Base-by-base conservation (phyloP, 2,329 filamentous ascomycete genomes). In the Periconia sp. region DNA sequence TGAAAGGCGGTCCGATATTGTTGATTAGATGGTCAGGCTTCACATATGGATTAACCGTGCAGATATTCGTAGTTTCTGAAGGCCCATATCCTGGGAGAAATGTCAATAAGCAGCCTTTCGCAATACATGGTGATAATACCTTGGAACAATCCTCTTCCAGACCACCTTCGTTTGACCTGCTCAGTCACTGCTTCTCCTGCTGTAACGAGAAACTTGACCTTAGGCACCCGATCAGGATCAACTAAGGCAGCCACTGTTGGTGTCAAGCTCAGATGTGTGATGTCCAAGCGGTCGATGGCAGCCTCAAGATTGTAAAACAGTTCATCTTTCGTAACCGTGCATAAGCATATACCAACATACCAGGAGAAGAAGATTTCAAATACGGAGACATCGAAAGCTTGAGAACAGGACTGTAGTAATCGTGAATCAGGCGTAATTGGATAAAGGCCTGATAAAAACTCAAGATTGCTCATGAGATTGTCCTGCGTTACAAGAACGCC, bases 341-440 rank as follows among this genome's bases (percentile, higher is more conserved):
- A 95, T 10, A 96, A 75, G 47, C 86, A 87, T 75, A 92, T 89
- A 4, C 89, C 89, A 23, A 79, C 78, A 33, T 81, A 80, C 87
- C 90, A 95, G 0, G 89, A 77, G 57, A 89, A 95, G 65, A 95
- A 92, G 11, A 95, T 92, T 59, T 95, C 91, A 62, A 95, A 95
- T 0, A 95, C 87, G 0, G 89, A 95, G 2, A 95, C 80, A 60
- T 95, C 89, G 61, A 95, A 95, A 0, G 86, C 87, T 60, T 91
- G 88, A 0, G 89, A 92, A 60, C 88, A 95, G 2, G 88, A 83
- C 67, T 95, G 91, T 0, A 96, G 74, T 22, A 95, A 74, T n/a
- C 84, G 80, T 1, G 84, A 80, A 1, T 65, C 66, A 1, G 62
- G 44, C 2, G 70, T 61, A 0, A 73, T 72, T 0, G 88, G 87